These are phyloP conservation scores for Lithohypha guttulata DNA, from an alignment of 2,329 filamentous ascomycete species.

Conservation along the genomic window DNA sequence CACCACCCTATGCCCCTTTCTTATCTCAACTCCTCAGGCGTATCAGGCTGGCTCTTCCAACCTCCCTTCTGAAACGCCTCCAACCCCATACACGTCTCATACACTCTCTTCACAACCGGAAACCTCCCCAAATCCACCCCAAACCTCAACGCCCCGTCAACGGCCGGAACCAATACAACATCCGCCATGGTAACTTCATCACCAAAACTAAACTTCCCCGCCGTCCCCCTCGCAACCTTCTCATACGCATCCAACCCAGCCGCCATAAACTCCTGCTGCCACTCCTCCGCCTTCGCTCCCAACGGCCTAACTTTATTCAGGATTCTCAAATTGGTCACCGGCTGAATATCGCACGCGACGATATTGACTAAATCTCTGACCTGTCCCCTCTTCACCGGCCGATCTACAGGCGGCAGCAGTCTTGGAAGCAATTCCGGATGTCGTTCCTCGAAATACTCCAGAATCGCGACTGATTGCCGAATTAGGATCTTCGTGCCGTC, in stretches of 20 bases:
- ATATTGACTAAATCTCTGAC: conserved; percentile 46
- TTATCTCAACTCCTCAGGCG: conserved; percentile 35
- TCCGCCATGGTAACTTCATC: conserved; percentile 49
- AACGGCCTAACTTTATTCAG: conserved; percentile 39
- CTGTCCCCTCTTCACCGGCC: conserved; percentile 36
- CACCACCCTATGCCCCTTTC: neutral
- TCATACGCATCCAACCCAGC: conserved; percentile 50
- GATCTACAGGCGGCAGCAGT: conserved; percentile 37
- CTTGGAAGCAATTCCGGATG: conserved; percentile 31
- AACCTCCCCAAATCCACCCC: conserved; percentile 43
- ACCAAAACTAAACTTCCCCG: conserved; percentile 46
- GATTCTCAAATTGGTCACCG: conserved; percentile 48
- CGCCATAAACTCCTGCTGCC: conserved; percentile 43
- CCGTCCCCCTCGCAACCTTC: conserved; percentile 24
- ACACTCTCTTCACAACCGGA: conserved; percentile 38
- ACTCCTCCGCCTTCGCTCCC: conserved; percentile 35
- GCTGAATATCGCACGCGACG: conserved; percentile 49
- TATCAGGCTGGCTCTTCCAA: conserved; percentile 47
- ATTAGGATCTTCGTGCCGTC: conserved; percentile 27
- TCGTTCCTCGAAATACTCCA: conserved; percentile 52
- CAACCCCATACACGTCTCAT: conserved; percentile 36
- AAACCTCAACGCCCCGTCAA: conserved; percentile 47
- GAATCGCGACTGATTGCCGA: conserved; percentile 48
- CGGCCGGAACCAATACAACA: conserved; percentile 46
- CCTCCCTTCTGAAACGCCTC: conserved; percentile 43